A percentile compares a stretch with the other conserved stretches of the same genome.
Conservation (phyloP, 2,329 filamentous ascomycete species). For the Aspergillus terreus region DNA sequence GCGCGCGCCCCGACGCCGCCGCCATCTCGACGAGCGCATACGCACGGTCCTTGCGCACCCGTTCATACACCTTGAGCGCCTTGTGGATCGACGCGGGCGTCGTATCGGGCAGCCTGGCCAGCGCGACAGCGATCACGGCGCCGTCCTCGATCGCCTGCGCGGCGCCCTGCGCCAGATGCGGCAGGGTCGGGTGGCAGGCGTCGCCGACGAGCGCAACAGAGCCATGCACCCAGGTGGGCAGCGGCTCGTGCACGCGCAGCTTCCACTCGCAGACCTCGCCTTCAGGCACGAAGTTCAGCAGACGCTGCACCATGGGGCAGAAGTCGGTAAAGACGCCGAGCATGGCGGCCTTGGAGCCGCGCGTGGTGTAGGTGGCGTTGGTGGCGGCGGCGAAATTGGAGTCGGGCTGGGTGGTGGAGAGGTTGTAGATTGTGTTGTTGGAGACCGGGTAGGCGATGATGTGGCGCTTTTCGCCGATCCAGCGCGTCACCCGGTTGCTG, state of each 20-base stretch:
- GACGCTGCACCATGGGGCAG: constrained; percentile 57
- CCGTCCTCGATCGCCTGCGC: constrained; percentile 64
- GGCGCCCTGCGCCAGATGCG: constrained; percentile 62
- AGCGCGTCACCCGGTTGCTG: constrained; percentile 56
- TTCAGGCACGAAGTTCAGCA: constrained; percentile 60
- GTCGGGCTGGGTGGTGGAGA: constrained; percentile 61
- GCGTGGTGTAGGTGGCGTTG: constrained; percentile 61
- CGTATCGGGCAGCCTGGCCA: constrained; percentile 47
- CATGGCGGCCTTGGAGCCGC: constrained; percentile 59
- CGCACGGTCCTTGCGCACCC: constrained; percentile 53
- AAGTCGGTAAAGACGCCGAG: constrained; percentile 58
- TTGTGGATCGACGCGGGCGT: constrained; percentile 47
- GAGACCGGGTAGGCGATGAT: constrained; percentile 66
- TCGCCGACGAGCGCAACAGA: constrained; percentile 55
- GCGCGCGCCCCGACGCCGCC: constrained; percentile 49
- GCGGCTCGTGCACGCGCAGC: constrained; percentile 57
- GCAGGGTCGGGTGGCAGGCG: constrained; percentile 61
- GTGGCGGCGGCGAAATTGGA: constrained; percentile 56
- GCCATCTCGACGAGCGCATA: constrained; percentile 56
- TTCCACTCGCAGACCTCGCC: constrained; percentile 68
- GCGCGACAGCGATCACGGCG: constrained; percentile 52
- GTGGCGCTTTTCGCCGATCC: constrained; percentile 64
- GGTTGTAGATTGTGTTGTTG: constrained; percentile 63
- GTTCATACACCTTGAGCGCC: constrained; percentile 55
- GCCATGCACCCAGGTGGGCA: constrained; percentile 59